Evolutionary conservation across 148 eudicot species (phyloP).

Genomic region (Amaranthus palmeri): DNA sequence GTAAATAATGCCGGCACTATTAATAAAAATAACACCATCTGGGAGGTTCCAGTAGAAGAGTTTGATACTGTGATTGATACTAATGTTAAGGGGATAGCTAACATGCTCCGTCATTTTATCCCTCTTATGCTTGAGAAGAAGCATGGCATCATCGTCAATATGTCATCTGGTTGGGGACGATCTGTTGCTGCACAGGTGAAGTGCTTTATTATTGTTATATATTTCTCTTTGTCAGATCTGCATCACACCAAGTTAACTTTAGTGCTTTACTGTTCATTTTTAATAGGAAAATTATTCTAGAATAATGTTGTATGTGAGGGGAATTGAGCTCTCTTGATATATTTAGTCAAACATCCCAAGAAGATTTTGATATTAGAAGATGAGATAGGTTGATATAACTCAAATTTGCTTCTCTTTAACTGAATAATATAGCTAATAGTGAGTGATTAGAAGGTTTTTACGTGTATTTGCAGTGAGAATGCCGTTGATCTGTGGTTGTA

Average conservation of each 20-base stretch:
- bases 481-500: too few relatives aligned
- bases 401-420: too few relatives aligned
- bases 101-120: slow-evolving; percentile 83
- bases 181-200: slow-evolving; percentile 93
- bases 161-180: slow-evolving; percentile 99
- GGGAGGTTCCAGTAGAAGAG: slow-evolving; percentile 97
- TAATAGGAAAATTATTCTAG: not conserved
- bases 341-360: not conserved
- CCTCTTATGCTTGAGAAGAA: slow-evolving; percentile 82
- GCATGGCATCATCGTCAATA: slow-evolving; percentile 83
- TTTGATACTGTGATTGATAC: slow-evolving; percentile 86
- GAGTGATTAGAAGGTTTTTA: too few relatives aligned
- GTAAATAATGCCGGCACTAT: slow-evolving; percentile 97
- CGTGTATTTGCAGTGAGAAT: too few relatives aligned
- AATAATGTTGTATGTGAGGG: not conserved
- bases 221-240: not conserved
- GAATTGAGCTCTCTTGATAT: not conserved
- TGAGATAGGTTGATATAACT: not conserved
- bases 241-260: not conserved
- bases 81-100: slow-evolving; percentile 81
- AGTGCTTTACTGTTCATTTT: not conserved
- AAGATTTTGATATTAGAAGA: not conserved
- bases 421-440: too few relatives aligned
- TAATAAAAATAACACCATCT: slow-evolving; percentile 72
- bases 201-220: not conserved